phyloP scores from a whole-genome alignment of 495 filamentous ascomycete genomes.

The Penicillium longicatenatum region DNA sequence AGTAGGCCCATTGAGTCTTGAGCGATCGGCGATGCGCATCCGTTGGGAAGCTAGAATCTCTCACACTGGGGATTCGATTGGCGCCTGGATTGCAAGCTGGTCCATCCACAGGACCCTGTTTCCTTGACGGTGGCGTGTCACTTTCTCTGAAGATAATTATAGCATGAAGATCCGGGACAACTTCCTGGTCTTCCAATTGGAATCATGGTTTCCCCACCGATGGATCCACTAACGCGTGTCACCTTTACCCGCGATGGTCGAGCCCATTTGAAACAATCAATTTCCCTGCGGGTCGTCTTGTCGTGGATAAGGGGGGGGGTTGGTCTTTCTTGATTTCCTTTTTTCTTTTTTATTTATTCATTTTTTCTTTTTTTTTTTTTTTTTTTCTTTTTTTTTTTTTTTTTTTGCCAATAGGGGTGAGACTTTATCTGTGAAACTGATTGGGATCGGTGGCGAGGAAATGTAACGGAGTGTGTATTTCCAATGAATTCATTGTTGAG shows the following conservation, averaged over 20 bases:
- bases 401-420: background rate
- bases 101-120: slow-evolving; percentile 8
- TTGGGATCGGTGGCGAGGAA: background rate
- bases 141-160: slow-evolving; percentile 14
- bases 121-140: slow-evolving; percentile 2
- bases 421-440: background rate
- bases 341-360: too few species aligned
- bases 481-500: slow-evolving; percentile 1
- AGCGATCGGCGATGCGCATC: slow-evolving; percentile 2
- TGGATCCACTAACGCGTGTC: slow-evolving; percentile 36
- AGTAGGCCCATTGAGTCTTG: slow-evolving; percentile 2
- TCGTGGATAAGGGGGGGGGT: background rate
- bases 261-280: slow-evolving; percentile 16
- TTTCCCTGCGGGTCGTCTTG: background rate
- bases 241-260: slow-evolving; percentile 17
- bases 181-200: slow-evolving; percentile 27
- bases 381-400: background rate
- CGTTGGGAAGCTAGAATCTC: background rate
- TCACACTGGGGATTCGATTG: background rate
- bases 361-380: background rate
- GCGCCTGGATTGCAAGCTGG: background rate
- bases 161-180: slow-evolving; percentile 15
- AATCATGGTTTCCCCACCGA: slow-evolving; percentile 16
- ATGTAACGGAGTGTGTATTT: background rate
- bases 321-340: background rate